Conservation (phyloP, 139 green algal genomes). For the Chlamydomonas incerta region DNA sequence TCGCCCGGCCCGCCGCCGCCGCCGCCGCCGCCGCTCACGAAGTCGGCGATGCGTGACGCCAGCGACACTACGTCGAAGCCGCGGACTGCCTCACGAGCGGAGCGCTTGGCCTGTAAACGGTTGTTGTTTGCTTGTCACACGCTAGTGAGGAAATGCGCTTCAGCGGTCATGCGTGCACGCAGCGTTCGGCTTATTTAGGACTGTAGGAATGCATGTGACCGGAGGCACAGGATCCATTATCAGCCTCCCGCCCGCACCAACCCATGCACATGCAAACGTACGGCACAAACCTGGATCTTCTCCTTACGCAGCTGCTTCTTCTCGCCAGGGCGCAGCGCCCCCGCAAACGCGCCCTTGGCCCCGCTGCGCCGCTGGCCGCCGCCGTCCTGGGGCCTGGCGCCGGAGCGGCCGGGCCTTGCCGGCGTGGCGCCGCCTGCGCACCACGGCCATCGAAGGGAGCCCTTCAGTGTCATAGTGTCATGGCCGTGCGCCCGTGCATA, state of each 20-base stretch:
- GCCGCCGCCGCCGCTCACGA: slow-evolving; percentile 20
- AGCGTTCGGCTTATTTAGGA: too few species aligned
- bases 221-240: too few species aligned
- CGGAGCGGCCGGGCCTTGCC: slow-evolving; percentile 2
- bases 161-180: too few species aligned
- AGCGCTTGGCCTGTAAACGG: slow-evolving; percentile 54
- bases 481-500: too few species aligned
- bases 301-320: slow-evolving; percentile 59
- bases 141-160: too few species aligned
- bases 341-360: slow-evolving; percentile 46
- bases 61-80: slow-evolving; percentile 44
- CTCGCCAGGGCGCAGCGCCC: slow-evolving; percentile 62
- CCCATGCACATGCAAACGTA: too few species aligned
- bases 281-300: slow-evolving; percentile 59
- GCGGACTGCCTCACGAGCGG: slow-evolving; percentile 21
- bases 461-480: too few species aligned
- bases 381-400: not conserved
- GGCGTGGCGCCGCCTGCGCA: slow-evolving; percentile 28
- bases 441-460: too few species aligned
- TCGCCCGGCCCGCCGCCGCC: slow-evolving; percentile 2
- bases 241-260: too few species aligned
- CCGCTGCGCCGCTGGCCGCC: slow-evolving; percentile 24
- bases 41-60: slow-evolving; percentile 32
- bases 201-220: too few species aligned
- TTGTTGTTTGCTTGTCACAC: too few species aligned